Evolutionary conservation across 306 rosid species (phyloP), one percentile per base, ranked within the genome.

Genomic region (Fragaria vesca): DNA sequence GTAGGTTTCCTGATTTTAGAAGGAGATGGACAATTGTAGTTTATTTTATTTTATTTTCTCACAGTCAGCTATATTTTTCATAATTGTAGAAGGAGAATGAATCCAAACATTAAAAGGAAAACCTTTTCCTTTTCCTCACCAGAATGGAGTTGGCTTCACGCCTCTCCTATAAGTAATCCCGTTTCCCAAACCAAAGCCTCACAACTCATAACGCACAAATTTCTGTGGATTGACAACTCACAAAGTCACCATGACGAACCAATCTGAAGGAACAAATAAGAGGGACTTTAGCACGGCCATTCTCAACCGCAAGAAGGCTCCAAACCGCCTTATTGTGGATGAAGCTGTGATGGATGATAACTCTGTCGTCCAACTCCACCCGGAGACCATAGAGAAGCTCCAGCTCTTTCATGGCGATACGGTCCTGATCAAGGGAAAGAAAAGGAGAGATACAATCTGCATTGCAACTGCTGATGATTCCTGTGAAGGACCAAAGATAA

Each of bases 401-500:
- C 91, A 89, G 69, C 88, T 90, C 12, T 92, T 92, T 57, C 86
- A 91, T 0, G 95, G 97, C 1, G 97, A 92, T 52, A 89, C 96
- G 20, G 83, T 92, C 82, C 21, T 90, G 78, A 83, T 92, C 47
- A 92, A 92, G 81, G 85, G 83, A 77, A 80, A 80, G 80, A 80
- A 80, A 52, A 69, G 80, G 66, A 80, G 6, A 65, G 83, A 80
- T 62, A 80, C 83, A 32, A 61, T 80, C 61, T 80, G 83, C 48
- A 80, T 81, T 76, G 84, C 26, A 24, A 24, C 72, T 36, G 68
- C 66, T 38, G 42, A 38, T 5, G 42, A 38, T 38, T 38, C 42
- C 42, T 38, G 42, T 38, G 42, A 38, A 38, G 42, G 42, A 38
- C 42, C 42, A 38, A 38, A 5, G 42, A 38, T 38, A 38, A 38